phyloP scores from a whole-genome alignment of 1,139 yeast species.

The Yamadazyma triangularis region DNA sequence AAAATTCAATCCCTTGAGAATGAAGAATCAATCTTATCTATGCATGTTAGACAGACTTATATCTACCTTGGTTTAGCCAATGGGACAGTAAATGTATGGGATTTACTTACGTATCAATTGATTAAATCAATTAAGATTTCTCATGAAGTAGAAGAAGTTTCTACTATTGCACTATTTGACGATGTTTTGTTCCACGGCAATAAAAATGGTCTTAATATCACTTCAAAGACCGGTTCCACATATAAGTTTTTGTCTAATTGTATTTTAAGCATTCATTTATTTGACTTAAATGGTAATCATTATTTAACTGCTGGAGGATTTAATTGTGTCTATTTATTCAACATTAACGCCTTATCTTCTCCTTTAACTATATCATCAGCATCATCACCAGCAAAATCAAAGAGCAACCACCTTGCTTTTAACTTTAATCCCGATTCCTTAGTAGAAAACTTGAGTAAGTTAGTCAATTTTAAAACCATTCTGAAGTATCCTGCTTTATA shows the following conservation, averaged over 20 bases:
- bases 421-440: slow-evolving; percentile 51
- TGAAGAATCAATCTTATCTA: slow-evolving; percentile 65
- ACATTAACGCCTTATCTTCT: too few species aligned
- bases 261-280: slow-evolving; percentile 6
- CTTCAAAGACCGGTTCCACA: slow-evolving; percentile 3
- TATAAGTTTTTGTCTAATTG: slow-evolving; percentile 5
- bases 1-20: slow-evolving; percentile 50
- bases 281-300: slow-evolving; percentile 1
- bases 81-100: slow-evolving; percentile 79
- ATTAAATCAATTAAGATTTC: slow-evolving; percentile 50
- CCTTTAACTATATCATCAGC: too few species aligned
- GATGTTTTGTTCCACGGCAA: slow-evolving; percentile 9
- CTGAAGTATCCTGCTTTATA: slow-evolving; percentile 64
- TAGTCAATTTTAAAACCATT: slow-evolving; percentile 71
- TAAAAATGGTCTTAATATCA: slow-evolving; percentile 9
- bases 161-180: slow-evolving; percentile 7
- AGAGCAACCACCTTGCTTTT: too few species aligned
- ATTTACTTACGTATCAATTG: slow-evolving; percentile 71
- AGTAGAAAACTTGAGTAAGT: slow-evolving; percentile 54
- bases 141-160: slow-evolving; percentile 38
- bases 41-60: slow-evolving; percentile 58
- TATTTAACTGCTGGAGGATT: slow-evolving; percentile 36
- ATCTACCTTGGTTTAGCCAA: slow-evolving; percentile 75
- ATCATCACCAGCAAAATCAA: slow-evolving; percentile 1
- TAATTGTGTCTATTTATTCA: slow-evolving; percentile 1